Base-by-base conservation (phyloP, 2,329 filamentous ascomycete species). In the Mycogone perniciosa region DNA sequence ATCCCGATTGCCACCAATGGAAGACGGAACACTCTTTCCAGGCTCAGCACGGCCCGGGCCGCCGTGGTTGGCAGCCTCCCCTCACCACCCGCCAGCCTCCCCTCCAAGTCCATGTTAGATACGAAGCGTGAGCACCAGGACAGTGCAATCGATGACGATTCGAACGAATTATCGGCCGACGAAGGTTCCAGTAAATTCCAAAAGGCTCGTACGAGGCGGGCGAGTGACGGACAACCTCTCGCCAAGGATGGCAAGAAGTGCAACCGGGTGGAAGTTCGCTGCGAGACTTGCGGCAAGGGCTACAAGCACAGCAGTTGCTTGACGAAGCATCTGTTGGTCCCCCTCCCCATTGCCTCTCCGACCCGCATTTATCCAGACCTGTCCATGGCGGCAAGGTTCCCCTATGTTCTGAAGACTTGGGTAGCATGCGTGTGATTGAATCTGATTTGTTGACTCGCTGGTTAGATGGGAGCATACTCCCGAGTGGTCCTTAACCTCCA, bases 251-350 rank as follows among this genome's bases (percentile, higher is more conserved):
- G 92, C 63, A 91, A 91, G 75, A 91, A 89, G 74, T 80, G 82
- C 70, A 87, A 82, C 73, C 82, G 84, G 64, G 83, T 85, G 64
- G 92, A 97, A 70, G 82, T 99, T 67, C 89, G 88, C 72, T 99
- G 93, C 76, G 89, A 96, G 68, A 92, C 91, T 73, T 99, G 93
- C 77, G 92, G 92, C 72, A 99, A 99, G 81, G 90, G 90, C 74
- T 99, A 99, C 83, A 99, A 99, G 84, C 93, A 99, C 81, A 95
- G 91, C 84, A 97, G 93, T 78, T 99, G 93, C 84, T 84, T 99
- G 79, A 95, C 89, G 70, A 99, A 97, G 83, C 93, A 99, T 85
- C 86, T 96, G 93, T 97, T 85, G 82, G 93, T 96, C 79, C 76
- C 79, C 83, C 79, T 76, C 73, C 72, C 71, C 48, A 51, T 41